Percentiles rank a stretch among this genome's conserved stretches.
Evolutionary conservation across 768 basidiomycete genomes (phyloP).

Genomic region (Termitomyces sp.): DNA sequence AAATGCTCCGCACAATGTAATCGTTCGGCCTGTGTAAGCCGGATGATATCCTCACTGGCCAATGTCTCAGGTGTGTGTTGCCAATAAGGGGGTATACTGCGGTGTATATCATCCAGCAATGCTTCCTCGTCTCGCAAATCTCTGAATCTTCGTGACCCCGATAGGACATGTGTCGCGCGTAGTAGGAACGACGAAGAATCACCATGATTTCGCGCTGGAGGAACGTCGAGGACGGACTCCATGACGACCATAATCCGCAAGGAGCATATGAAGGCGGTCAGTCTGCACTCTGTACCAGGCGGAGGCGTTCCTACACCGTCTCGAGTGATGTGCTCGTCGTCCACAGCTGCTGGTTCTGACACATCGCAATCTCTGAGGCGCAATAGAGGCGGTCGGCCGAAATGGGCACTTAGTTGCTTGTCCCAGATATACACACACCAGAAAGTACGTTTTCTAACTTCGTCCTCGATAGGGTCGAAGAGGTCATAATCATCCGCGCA

Average conservation of each 20-base stretch:
- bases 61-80: constrained; percentile 75
- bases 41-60: constrained; percentile 78
- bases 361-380: constrained; percentile 88
- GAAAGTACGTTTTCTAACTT: constrained; percentile 90
- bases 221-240: constrained; percentile 82
- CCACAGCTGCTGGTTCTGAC: constrained; percentile 77
- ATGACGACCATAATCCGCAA: constrained; percentile 82
- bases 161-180: constrained; percentile 63
- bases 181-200: constrained; percentile 74
- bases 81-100: constrained; percentile 72
- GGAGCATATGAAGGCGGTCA: constrained; percentile 75
- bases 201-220: constrained; percentile 57
- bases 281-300: constrained; percentile 64
- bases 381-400: constrained; percentile 85
- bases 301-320: constrained; percentile 67
- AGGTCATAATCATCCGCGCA: constrained; percentile 80
- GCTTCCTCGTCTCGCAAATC: constrained; percentile 76
- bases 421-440: constrained; percentile 98
- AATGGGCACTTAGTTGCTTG: constrained; percentile 85
- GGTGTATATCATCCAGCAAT: constrained; percentile 74
- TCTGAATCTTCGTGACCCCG: constrained; percentile 52
- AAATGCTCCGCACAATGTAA: constrained; percentile 86
- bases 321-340: constrained; percentile 83
- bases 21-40: constrained; percentile 84
- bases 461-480: constrained; percentile 87